phyloP scores from a whole-genome alignment of 495 filamentous ascomycete species.

The Hypoxylon fragiforme region DNA sequence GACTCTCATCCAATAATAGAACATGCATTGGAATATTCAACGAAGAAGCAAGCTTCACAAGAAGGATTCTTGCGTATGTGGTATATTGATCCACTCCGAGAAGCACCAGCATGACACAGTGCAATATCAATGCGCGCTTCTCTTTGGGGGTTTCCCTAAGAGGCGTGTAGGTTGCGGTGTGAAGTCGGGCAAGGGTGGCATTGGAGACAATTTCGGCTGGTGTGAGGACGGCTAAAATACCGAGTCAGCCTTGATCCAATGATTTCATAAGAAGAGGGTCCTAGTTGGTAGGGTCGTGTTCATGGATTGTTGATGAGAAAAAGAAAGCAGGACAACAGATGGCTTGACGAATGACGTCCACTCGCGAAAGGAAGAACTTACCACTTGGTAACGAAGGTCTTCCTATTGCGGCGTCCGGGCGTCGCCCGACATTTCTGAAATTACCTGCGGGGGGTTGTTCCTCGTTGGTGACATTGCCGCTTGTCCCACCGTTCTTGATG shows the following conservation, averaged over 20 bases:
- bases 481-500: conserved; percentile 36
- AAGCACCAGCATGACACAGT: conserved; percentile 70
- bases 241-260: conserved; percentile 14
- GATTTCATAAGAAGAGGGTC: neutral
- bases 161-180: conserved; percentile 49
- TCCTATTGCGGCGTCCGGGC: conserved; percentile 25
- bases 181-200: conserved; percentile 43
- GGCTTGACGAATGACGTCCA: no score
- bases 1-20: conserved; percentile 71
- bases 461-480: conserved; percentile 26
- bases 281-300: no score
- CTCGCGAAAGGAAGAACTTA: conserved; percentile 35
- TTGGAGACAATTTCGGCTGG: conserved; percentile 43
- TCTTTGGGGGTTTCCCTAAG: conserved; percentile 47
- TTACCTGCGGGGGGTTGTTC: conserved; percentile 25
- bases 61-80: conserved; percentile 72
- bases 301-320: no score
- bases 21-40: conserved; percentile 65
- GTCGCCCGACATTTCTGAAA: conserved; percentile 15
- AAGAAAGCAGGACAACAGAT: no score
- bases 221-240: conserved; percentile 32
- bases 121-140: conserved; percentile 52
- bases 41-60: conserved; percentile 70
- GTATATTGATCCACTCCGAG: conserved; percentile 82
- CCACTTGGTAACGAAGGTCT: conserved; percentile 25